Base-by-base conservation (phyloP, 2,329 filamentous ascomycete species). In the Leptographium wingfieldii region DNA sequence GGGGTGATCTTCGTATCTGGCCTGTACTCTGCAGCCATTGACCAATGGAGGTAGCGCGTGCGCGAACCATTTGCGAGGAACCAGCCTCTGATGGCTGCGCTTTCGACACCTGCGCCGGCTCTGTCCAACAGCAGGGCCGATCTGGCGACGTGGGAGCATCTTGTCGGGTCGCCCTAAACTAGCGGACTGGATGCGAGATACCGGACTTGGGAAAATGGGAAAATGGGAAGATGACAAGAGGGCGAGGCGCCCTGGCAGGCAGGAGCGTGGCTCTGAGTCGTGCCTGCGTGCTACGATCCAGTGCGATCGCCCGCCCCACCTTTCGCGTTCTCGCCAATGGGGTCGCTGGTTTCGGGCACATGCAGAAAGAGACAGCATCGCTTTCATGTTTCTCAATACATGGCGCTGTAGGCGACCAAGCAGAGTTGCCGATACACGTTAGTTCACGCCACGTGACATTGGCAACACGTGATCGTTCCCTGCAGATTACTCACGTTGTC, bases 41-140 rank as follows among this genome's bases (percentile, higher is more conserved):
- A 61, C 63, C 63, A 65, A 64, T 64, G 14, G 57, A 63, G 35
- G 55, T 25, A 61, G 60, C 61, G 63, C 63, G 62, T 64, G 63
- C 60, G 35, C 57, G 35, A 61, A 60, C 59, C 61, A 62, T 60
- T 63, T 58, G 60, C 56, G 22, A 40, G 2, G 16, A 38, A 29
- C 5, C 25, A 19, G 43, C 43, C 19, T 46, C 19, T 25, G 14
- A 10, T 52, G 31, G 52, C 31, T 55, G 31, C 49, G 27, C 27
- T 29, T 33, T 12, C 11, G 6, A 1, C 25, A 27, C 25, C 43
- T 33, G 51, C 11, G 31, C 14, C 38, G 19, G 16, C 27, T 12
- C 31, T 54, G 52, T 22, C 52, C 52, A 35, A 33, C 52, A 11
- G 49, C 25, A 52, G 49, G 22, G 49, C 49, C 25, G 49, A 25